Conservation (phyloP, 2,329 filamentous ascomycete species). For the Sordariomycetes sp. region DNA sequence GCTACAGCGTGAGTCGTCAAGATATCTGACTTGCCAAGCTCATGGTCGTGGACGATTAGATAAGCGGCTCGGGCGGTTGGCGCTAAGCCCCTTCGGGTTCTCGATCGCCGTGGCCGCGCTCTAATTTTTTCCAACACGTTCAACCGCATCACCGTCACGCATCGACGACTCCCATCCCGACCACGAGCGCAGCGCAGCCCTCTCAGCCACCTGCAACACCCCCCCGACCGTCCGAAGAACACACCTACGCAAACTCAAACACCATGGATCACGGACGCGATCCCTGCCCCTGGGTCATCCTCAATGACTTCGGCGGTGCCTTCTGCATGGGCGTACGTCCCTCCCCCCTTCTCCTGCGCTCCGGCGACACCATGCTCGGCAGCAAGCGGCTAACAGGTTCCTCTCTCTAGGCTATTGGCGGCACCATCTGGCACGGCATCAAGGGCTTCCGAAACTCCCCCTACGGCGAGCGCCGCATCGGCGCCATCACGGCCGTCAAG, state of each 20-base stretch:
- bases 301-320: slow-evolving; percentile 96
- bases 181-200: too few species aligned
- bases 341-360: slow-evolving; percentile 1
- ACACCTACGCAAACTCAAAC: neutral
- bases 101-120: too few species aligned
- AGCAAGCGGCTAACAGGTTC: slow-evolving; percentile 10
- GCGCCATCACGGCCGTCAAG: slow-evolving; percentile 94
- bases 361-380: neutral
- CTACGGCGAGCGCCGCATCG: slow-evolving; percentile 90
- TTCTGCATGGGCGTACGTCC: slow-evolving; percentile 85
- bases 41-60: too few species aligned
- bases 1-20: too few species aligned
- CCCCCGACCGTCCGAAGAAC: neutral
- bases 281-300: slow-evolving; percentile 91
- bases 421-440: slow-evolving; percentile 90
- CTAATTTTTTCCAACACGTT: too few species aligned
- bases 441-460: slow-evolving; percentile 89
- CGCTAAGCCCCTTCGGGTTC: too few species aligned
- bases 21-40: too few species aligned
- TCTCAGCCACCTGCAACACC: neutral
- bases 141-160: too few species aligned
- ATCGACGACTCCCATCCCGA: too few species aligned
- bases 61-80: too few species aligned
- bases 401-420: slow-evolving; percentile 55
- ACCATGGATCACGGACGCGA: slow-evolving; percentile 91